Evolutionary conservation across 768 basidiomycete species (phyloP).

Genomic region (Auricularia auricula-judae): DNA sequence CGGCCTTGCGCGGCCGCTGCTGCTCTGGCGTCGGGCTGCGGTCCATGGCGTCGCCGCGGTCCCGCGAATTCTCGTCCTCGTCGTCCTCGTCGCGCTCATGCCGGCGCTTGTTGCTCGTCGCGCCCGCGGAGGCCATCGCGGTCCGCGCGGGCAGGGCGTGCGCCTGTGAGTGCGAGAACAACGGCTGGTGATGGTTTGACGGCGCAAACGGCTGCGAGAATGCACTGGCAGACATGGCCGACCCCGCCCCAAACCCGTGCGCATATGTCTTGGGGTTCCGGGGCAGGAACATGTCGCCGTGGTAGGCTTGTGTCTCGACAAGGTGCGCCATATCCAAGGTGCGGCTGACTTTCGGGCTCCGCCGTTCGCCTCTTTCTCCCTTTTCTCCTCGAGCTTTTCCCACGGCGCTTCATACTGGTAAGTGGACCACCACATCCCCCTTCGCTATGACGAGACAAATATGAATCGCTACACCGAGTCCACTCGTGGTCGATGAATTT

Average conservation of each 20-base stretch:
- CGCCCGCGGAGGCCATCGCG: constrained; percentile 38
- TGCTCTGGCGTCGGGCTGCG: constrained; percentile 77
- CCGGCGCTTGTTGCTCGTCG: constrained; percentile 45
- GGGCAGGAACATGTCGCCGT: neutral
- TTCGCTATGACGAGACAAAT: constrained; percentile 43
- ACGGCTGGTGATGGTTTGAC: neutral
- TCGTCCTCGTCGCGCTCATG: constrained; percentile 59
- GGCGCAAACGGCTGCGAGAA: neutral
- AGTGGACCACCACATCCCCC: constrained; percentile 15
- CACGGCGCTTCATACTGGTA: constrained; percentile 15
- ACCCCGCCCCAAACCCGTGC: neutral
- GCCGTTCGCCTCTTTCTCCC: constrained; percentile 3
- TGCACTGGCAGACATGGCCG: neutral
- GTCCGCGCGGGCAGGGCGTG: constrained; percentile 2
- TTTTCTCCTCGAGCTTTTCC: constrained; percentile 1
- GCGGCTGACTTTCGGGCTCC: neutral
- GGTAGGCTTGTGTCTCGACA: neutral
- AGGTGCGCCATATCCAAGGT: constrained; percentile 1
- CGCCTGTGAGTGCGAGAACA: neutral
- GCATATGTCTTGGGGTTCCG: neutral
- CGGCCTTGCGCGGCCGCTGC: constrained; percentile 56
- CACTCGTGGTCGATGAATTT: constrained; percentile 47
- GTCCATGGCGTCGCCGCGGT: constrained; percentile 53
- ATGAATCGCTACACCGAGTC: constrained; percentile 89
- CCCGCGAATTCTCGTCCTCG: constrained; percentile 26